Evolutionary conservation across 2,329 filamentous ascomycete genomes (phyloP).

Genomic region (Aspergillus chevalieri): DNA sequence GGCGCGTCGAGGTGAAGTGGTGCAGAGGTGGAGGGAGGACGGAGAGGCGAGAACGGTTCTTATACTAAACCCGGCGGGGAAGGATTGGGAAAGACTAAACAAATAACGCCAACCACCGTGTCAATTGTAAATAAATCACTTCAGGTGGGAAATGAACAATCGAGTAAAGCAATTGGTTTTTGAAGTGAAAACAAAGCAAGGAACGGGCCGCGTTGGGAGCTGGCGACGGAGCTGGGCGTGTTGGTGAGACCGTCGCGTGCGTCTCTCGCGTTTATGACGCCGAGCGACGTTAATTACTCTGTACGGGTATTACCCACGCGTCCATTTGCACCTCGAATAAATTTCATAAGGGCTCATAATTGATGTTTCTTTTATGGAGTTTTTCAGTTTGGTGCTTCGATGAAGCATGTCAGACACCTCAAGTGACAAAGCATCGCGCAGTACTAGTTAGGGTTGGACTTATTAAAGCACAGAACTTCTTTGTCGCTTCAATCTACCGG

Average conservation of each 20-base stretch:
- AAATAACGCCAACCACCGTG: neutral
- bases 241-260: neutral
- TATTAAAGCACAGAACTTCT: too few species aligned
- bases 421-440: too few species aligned
- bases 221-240: neutral
- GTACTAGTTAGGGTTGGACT: too few species aligned
- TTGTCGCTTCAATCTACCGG: too few species aligned
- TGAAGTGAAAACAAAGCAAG: neutral
- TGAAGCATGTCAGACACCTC: too few species aligned
- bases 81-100: neutral
- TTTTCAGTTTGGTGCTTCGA: too few species aligned
- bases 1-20: neutral
- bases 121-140: neutral
- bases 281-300: neutral
- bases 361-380: too few species aligned
- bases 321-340: neutral
- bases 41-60: neutral
- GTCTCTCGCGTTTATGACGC: neutral
- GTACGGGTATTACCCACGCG: too few species aligned
- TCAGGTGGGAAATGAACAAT: neutral
- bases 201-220: neutral
- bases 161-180: neutral
- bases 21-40: neutral
- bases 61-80: neutral
- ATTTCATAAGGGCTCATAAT: constrained; percentile 2